Conservation (phyloP, 805 yeast species). For the Maudiozyma saulgeensis region DNA sequence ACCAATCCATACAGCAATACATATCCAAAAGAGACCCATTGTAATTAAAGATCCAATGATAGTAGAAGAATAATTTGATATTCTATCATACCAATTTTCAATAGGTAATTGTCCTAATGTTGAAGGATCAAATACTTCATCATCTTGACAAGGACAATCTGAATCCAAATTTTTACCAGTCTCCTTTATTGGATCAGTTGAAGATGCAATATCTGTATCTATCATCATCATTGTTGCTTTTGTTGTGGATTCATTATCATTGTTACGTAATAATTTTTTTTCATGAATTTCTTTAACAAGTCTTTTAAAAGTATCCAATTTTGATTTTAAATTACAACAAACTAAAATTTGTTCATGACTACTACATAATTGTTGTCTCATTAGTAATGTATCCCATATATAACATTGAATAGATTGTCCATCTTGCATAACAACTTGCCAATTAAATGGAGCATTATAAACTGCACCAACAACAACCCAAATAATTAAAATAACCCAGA, state of each 20-base stretch:
- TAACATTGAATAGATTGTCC: constrained; percentile 34
- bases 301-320: not conserved
- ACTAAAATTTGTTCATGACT: constrained; percentile 21
- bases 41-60: constrained; percentile 28
- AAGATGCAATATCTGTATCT: not conserved
- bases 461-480: constrained; percentile 26
- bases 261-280: not conserved
- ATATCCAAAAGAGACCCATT: constrained; percentile 31
- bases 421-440: constrained; percentile 37
- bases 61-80: constrained; percentile 19
- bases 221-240: no score
- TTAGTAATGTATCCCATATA: constrained; percentile 33
- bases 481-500: constrained; percentile 21
- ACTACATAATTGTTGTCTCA: constrained; percentile 32
- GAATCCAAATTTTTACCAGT: not conserved
- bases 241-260: not conserved
- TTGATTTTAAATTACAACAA: constrained; percentile 8
- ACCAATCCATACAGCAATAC: constrained; percentile 32
- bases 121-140: not conserved
- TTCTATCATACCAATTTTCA: constrained; percentile 29
- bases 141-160: not conserved
- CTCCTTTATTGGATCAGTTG: not conserved
- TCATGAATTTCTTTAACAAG: not conserved
- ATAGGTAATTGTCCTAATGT: constrained; percentile 14
- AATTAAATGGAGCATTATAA: constrained; percentile 25